phyloP scores from a whole-genome alignment of 176 grass and related monocot species.

The Carex parvula region DNA sequence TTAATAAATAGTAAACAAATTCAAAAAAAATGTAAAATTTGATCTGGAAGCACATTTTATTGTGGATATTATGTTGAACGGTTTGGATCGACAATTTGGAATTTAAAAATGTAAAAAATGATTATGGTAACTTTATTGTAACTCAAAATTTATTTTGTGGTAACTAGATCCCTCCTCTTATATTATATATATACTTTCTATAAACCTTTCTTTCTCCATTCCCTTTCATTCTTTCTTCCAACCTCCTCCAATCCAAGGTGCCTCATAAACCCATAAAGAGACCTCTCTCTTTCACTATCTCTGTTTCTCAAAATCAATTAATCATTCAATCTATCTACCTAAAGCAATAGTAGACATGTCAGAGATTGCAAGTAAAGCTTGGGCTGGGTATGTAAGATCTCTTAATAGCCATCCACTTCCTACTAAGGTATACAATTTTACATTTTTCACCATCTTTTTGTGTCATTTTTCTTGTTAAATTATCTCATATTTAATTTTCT shows the following conservation, averaged over 20 bases:
- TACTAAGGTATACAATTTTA: conserved; percentile 30
- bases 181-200: neutral
- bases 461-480: neutral
- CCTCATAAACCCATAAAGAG: neutral
- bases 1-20: too few species aligned
- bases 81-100: too few species aligned
- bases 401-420: conserved; percentile 32
- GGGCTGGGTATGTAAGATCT: conserved; percentile 25
- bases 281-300: conserved; percentile 3
- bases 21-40: too few species aligned
- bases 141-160: too few species aligned
- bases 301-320: conserved; percentile 4
- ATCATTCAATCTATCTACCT: neutral
- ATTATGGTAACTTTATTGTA: too few species aligned
- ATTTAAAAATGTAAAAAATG: too few species aligned
- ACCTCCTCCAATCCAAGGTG: neutral
- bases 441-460: neutral
- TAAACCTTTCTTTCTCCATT: neutral
- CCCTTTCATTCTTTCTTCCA: neutral
- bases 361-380: conserved; percentile 26
- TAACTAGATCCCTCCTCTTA: too few species aligned
- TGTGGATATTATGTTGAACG: too few species aligned
- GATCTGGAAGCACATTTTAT: too few species aligned
- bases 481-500: neutral
- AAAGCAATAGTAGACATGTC: conserved; percentile 34